Evolutionary conservation across 495 filamentous ascomycete genomes (phyloP).

Genomic region (Baudoinia panamericana): DNA sequence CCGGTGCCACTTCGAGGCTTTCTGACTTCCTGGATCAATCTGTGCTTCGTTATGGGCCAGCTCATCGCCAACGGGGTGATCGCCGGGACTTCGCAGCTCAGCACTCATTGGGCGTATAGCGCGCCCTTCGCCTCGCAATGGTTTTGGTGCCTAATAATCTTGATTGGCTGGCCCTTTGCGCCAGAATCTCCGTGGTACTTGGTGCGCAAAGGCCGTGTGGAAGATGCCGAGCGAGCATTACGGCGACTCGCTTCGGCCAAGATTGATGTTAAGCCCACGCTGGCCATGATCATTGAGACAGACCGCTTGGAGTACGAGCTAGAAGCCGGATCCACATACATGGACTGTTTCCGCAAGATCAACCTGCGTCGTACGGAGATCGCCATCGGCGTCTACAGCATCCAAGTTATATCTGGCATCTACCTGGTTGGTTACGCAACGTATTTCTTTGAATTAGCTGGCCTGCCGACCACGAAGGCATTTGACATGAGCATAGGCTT

Average conservation of each 20-base stretch:
- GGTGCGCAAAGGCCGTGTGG: conserved; percentile 25
- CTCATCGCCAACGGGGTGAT: conserved; percentile 40
- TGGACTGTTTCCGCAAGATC: conserved; percentile 27
- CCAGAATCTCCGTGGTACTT: conserved; percentile 30
- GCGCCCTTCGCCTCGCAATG: conserved; percentile 33
- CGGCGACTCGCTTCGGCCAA: conserved; percentile 24
- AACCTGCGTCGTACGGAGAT: conserved; percentile 31
- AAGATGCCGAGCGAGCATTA: conserved; percentile 28
- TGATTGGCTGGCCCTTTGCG: conserved; percentile 26
- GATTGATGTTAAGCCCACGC: conserved; percentile 28
- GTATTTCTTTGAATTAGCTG: conserved; percentile 64
- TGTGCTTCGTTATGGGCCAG: conserved; percentile 41
- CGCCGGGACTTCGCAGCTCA: conserved; percentile 20
- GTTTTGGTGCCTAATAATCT: conserved; percentile 31
- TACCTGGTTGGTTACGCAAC: conserved; percentile 72
- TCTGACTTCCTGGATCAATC: conserved; percentile 32
- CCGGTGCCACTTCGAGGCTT: conserved; percentile 19
- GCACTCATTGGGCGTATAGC: conserved; percentile 29
- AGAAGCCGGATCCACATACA: conserved; percentile 24
- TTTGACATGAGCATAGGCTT: conserved; percentile 31
- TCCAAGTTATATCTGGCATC: conserved; percentile 68
- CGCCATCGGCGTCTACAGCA: conserved; percentile 48
- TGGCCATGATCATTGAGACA: conserved; percentile 30
- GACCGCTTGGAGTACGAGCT: conserved; percentile 28
- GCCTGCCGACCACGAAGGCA: conserved; percentile 29